Evolutionary conservation across 768 basidiomycete genomes (phyloP), one percentile per base, ranked within the genome.

Genomic region (Agaricus subrufescens): DNA sequence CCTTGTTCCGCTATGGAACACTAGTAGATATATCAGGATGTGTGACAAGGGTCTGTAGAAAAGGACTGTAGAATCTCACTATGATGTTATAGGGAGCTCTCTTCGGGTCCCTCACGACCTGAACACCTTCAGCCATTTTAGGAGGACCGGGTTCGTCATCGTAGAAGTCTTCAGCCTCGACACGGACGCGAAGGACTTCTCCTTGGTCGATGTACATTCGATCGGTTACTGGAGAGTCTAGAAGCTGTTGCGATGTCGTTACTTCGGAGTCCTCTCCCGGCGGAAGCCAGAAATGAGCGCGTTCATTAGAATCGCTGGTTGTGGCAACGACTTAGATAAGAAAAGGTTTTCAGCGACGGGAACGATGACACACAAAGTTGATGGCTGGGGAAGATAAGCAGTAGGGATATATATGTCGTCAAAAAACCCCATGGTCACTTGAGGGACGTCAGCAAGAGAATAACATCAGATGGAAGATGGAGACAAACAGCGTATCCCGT

Each of bases 341-440:
- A 2, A 34, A 14, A 7, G 15, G 30, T 14, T 37, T 9, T 14
- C 25, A 8, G n/a, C 39, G 14, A 44, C n/a, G n/a, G 39, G 11
- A 4, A 45, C 6, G 26, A n/a, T 12, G n/a, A 69, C 86, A 49
- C 66, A 91, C 91, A 91, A 93, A 3, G 88, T 83, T 39, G 80
- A 82, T 27, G 92, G 88, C 63, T 87, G 83, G 1, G 95, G 94
- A 4, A 98, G 82, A 56, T 91, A 86, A 3, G 81, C 73, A 0
- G 81, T 71, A 0, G 94, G 91, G 46, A 98, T 81, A 66, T 92
- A 91, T 25, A 98, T 86, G 63, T 98, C 94, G 69, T 94, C 91
- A 64, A 98, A 98, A 75, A 98, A 98, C 19, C 87, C 89, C 15
- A 97, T 69, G 23, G 87, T 83, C 27, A 96, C 94, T 96, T 62